These are phyloP conservation scores for Penicillium tannophilum DNA, from an alignment of 495 filamentous ascomycete genomes.

Conservation along the genomic window DNA sequence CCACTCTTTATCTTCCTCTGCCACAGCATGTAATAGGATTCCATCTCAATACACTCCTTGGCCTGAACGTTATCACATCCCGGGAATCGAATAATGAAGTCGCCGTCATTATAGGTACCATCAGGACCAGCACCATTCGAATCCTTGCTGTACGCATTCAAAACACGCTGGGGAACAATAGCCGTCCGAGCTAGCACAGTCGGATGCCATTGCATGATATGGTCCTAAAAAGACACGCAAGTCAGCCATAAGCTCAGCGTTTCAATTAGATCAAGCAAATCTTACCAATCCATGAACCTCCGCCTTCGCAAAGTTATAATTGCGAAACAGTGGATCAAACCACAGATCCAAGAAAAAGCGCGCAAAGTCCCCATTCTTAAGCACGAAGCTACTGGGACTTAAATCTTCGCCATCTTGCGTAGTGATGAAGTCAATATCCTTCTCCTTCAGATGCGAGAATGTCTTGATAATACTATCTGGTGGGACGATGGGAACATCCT, in stretches of 20 bases:
- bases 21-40: slow-evolving; percentile 55
- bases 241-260: slow-evolving; percentile 1
- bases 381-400: slow-evolving; percentile 71
- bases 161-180: slow-evolving; percentile 74
- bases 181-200: slow-evolving; percentile 89
- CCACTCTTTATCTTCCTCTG: slow-evolving; percentile 34
- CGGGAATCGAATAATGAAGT: slow-evolving; percentile 76
- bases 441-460: slow-evolving; percentile 73
- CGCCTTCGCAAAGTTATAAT: slow-evolving; percentile 93
- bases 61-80: slow-evolving; percentile 61
- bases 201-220: slow-evolving; percentile 98
- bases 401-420: slow-evolving; percentile 87
- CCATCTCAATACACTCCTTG: slow-evolving; percentile 72
- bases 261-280: slow-evolving; percentile 2
- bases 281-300: slow-evolving; percentile 89
- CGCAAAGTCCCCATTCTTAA: slow-evolving; percentile 85
- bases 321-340: slow-evolving; percentile 92
- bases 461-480: slow-evolving; percentile 97
- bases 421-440: slow-evolving; percentile 79
- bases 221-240: slow-evolving; percentile 58
- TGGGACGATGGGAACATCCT: slow-evolving; percentile 84
- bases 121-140: slow-evolving; percentile 44
- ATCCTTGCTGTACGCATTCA: slow-evolving; percentile 75
- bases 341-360: slow-evolving; percentile 92
- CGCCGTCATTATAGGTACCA: slow-evolving; percentile 68